Evolutionary conservation across 2,329 filamentous ascomycete species (phyloP).

Genomic region (Teratosphaeria zuluensis): DNA sequence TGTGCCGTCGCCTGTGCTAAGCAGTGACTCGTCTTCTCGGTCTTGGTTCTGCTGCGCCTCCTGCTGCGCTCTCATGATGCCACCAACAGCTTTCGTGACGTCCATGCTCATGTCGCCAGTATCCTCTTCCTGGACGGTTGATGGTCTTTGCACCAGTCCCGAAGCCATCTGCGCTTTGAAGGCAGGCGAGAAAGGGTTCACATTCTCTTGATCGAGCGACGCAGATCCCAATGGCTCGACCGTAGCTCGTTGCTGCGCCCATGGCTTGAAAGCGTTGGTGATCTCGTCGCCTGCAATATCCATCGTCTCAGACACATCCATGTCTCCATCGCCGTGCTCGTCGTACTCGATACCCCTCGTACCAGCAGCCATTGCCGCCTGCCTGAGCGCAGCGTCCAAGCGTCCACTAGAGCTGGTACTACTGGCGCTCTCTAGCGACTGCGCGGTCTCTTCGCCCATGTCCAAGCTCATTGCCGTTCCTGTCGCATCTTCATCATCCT

Average conservation of each 20-base stretch:
- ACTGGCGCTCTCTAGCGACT: slow-evolving; percentile 28
- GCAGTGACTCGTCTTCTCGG: slow-evolving; percentile 20
- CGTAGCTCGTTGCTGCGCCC: slow-evolving; percentile 41
- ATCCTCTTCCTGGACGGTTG: slow-evolving; percentile 27
- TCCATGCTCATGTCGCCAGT: slow-evolving; percentile 82
- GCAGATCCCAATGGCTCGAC: slow-evolving; percentile 11
- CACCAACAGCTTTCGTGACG: slow-evolving; percentile 72
- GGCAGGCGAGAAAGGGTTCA: slow-evolving; percentile 40
- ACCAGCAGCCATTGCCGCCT: slow-evolving; percentile 65
- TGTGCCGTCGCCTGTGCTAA: slow-evolving; percentile 33
- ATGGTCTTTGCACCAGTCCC: slow-evolving; percentile 9
- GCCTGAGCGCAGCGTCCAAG: slow-evolving; percentile 66
- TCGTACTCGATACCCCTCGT: slow-evolving; percentile 57
- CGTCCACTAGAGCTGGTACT: slow-evolving; percentile 60
- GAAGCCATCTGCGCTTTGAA: slow-evolving; percentile 25
- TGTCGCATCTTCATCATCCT: slow-evolving; percentile 53
- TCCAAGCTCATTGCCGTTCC: slow-evolving; percentile 77
- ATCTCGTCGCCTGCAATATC: slow-evolving; percentile 54
- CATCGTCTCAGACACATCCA: slow-evolving; percentile 34
- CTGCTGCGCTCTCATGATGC: slow-evolving; percentile 51
- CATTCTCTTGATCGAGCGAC: slow-evolving; percentile 39
- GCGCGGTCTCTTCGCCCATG: slow-evolving; percentile 39
- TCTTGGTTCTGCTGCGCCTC: background rate
- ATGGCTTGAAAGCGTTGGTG: slow-evolving; percentile 64
- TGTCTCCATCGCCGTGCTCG: slow-evolving; percentile 33